Conservation (phyloP, 1,284 basidiomycete species). For the Ceratobasidium sp. region DNA sequence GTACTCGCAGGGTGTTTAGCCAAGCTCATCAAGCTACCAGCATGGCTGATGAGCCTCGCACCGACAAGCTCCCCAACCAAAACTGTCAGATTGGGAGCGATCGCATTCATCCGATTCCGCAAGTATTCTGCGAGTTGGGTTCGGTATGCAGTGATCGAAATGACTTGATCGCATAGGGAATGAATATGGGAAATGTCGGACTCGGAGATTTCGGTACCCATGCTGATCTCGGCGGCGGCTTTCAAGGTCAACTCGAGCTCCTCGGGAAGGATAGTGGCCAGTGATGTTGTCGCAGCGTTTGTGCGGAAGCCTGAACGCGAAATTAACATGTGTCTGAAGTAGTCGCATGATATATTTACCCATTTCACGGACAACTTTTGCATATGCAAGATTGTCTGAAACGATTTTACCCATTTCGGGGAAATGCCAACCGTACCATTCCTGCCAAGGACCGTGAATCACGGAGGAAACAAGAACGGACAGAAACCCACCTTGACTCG, state of each 20-base stretch:
- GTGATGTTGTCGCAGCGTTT: constrained; percentile 86
- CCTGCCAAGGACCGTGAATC: constrained; percentile 61
- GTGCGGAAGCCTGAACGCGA: constrained; percentile 83
- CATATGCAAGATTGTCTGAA: constrained; percentile 95
- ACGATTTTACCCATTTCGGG: constrained; percentile 99
- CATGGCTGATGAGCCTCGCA: constrained; percentile 95
- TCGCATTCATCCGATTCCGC: constrained; percentile 96
- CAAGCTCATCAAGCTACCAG: constrained; percentile 91
- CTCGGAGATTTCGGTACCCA: constrained; percentile 99
- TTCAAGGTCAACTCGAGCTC: constrained; percentile 93
- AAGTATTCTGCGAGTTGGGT: constrained; percentile 94
- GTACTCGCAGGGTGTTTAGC: constrained; percentile 98
- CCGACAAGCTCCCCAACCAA: constrained; percentile 97
- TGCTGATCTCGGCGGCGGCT: constrained; percentile 93
- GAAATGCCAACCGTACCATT: constrained; percentile 99
- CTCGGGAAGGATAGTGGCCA: constrained; percentile 92
- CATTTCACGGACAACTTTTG: constrained; percentile 89
- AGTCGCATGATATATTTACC: constrained; percentile 61
- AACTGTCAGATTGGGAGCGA: constrained; percentile 95
- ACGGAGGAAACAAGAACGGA: background rate
- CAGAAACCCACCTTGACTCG: constrained; percentile 83
- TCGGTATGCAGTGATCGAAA: constrained; percentile 94
- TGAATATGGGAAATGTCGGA: constrained; percentile 95
- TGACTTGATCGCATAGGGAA: constrained; percentile 96
- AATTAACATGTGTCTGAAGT: background rate